Percentiles rank a stretch among this genome's conserved stretches.
phyloP scores from a whole-genome alignment of 73 alveolate genomes.

The Blepharisma japonicum region DNA sequence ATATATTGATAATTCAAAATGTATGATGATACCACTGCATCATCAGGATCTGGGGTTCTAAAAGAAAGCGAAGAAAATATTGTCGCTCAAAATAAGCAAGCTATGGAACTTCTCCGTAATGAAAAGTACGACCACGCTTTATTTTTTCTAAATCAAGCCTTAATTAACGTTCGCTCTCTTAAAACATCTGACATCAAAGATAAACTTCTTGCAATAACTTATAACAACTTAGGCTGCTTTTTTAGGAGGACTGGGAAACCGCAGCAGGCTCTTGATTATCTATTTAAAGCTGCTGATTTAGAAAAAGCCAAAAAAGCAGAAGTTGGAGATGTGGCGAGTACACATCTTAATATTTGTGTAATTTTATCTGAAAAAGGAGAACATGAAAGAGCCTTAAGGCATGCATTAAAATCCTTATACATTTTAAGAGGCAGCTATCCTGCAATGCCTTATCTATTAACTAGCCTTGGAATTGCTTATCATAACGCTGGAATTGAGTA shows the following conservation, averaged over 20 bases:
- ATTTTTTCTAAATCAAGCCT: conserved; percentile 21
- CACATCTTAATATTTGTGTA: conserved; percentile 11
- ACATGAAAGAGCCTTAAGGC: conserved; percentile 28
- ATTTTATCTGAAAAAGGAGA: not conserved
- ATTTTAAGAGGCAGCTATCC: not conserved
- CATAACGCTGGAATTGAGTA: conserved; percentile 30
- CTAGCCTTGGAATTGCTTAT: conserved; percentile 14
- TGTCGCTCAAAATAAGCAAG: not conserved
- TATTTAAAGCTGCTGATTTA: not conserved
- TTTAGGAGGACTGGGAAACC: not conserved
- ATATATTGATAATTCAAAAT: no score
- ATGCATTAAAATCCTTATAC: not conserved
- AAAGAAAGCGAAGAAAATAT: conserved; percentile 7
- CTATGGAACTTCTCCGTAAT: not conserved
- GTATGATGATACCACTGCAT: no score
- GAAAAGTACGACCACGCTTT: conserved; percentile 18
- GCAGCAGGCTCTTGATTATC: conserved; percentile 11
- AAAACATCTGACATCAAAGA: not conserved
- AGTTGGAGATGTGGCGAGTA: not conserved
- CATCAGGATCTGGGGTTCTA: not conserved
- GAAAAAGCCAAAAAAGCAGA: not conserved
- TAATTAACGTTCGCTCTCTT: not conserved
- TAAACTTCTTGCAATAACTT: conserved; percentile 10
- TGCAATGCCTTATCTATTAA: not conserved
- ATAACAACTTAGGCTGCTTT: conserved; percentile 26